These are phyloP conservation scores for Hyparrhenia diplandra DNA, from an alignment of 176 grass and related monocot genomes.

Conservation along the genomic window DNA sequence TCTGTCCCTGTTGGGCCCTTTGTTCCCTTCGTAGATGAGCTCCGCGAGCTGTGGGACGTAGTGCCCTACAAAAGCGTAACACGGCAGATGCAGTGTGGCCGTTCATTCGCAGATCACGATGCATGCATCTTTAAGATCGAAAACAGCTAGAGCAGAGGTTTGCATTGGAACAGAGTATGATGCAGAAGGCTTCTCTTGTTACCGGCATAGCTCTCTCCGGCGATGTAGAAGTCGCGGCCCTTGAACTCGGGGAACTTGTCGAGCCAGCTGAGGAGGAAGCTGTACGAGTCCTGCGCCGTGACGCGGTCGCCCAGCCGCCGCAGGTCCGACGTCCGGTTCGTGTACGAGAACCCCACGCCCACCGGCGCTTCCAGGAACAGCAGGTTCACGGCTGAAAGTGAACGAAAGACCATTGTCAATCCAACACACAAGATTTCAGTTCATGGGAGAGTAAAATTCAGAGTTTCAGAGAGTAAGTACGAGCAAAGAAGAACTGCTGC, in stretches of 20 bases:
- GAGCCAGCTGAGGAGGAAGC: conserved; percentile 78
- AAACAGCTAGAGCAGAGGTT: not conserved
- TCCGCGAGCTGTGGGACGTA: conserved; percentile 95
- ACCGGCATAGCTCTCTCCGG: conserved; percentile 98
- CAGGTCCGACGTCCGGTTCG: conserved; percentile 67
- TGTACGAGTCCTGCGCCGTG: conserved; percentile 69
- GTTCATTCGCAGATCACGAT: not conserved
- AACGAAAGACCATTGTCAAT: not conserved
- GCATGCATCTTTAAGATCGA: not conserved
- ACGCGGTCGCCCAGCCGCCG: conserved; percentile 60
- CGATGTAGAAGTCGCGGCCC: conserved; percentile 69
- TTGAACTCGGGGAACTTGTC: conserved; percentile 81
- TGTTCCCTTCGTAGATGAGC: conserved; percentile 82
- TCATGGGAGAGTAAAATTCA: not conserved
- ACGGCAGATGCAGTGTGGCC: not conserved
- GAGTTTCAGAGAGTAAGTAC: not conserved
- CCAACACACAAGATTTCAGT: not conserved
- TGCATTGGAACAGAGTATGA: not conserved
- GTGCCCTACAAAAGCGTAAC: conserved; percentile 57
- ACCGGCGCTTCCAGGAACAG: conserved; percentile 90
- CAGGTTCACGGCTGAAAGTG: conserved; percentile 64
- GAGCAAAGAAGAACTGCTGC: not conserved
- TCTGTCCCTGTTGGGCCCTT: conserved; percentile 41
- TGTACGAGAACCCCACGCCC: conserved; percentile 94
- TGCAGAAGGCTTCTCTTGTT: not conserved